These are phyloP conservation scores for Phytopythium litorale DNA, from an alignment of 352 stramenopile genomes.

Conservation along the genomic window DNA sequence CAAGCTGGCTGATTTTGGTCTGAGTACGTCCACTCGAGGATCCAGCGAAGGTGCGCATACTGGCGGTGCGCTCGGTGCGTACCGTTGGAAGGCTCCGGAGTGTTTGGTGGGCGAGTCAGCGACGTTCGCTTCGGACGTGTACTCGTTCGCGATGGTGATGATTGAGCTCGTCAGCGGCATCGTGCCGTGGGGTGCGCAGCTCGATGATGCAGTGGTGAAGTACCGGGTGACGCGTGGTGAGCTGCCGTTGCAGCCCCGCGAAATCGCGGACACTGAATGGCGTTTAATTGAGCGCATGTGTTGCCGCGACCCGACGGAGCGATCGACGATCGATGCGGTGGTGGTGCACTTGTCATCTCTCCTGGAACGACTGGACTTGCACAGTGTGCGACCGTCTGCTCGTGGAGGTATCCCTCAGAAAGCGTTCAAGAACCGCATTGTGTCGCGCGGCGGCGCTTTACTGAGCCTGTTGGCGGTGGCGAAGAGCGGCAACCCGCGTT, in stretches of 20 bases:
- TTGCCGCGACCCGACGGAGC: background rate
- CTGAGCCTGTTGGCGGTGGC: background rate
- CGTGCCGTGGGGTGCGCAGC: background rate
- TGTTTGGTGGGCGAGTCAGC: constrained; percentile 10
- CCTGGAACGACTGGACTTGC: background rate
- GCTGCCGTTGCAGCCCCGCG: background rate
- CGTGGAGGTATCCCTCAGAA: background rate
- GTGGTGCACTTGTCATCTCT: background rate
- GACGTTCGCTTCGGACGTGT: constrained; percentile 3
- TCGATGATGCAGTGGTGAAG: background rate
- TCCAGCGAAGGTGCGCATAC: background rate
- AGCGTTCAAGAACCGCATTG: background rate
- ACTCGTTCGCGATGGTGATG: constrained; percentile 5
- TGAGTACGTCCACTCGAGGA: constrained; percentile 8
- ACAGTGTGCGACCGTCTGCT: background rate
- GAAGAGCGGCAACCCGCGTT: background rate
- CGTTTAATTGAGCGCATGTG: background rate
- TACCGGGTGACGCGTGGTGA: background rate
- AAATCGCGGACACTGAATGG: background rate
- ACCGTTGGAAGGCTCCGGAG: constrained; percentile 24
- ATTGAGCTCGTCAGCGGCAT: background rate
- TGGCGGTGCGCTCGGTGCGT: constrained; percentile 15
- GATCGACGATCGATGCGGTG: background rate
- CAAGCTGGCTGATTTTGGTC: constrained; percentile 29
- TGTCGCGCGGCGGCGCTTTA: background rate